These are phyloP conservation scores for Melampsora americana DNA, from an alignment of 1,284 basidiomycete species.

Conservation along the genomic window DNA sequence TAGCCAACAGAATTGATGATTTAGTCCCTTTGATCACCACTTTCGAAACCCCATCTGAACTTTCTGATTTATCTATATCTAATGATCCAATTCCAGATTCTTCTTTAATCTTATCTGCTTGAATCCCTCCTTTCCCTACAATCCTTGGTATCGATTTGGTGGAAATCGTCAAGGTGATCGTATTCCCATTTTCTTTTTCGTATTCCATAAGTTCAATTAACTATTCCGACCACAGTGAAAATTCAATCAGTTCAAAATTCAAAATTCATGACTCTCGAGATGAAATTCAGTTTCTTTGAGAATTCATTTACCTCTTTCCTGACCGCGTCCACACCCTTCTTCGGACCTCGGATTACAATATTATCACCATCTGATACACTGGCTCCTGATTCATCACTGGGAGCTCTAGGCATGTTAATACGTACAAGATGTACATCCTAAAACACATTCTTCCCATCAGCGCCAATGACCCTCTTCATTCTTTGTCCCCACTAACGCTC, in stretches of 20 bases:
- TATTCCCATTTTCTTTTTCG: slow-evolving; percentile 82
- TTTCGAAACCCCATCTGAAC: slow-evolving; percentile 59
- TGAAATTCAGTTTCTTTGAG: slow-evolving; percentile 46
- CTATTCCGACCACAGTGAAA: background rate
- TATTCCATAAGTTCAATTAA: slow-evolving; percentile 75
- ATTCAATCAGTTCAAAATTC: no score
- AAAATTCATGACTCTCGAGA: background rate
- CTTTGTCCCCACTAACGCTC: slow-evolving; percentile 63
- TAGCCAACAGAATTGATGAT: slow-evolving; percentile 78
- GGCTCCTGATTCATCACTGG: slow-evolving; percentile 33
- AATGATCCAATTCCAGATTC: slow-evolving; percentile 76
- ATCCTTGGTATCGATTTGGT: slow-evolving; percentile 82
- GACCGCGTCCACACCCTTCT: slow-evolving; percentile 85
- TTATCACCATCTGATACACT: slow-evolving; percentile 66
- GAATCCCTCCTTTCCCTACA: slow-evolving; percentile 80
- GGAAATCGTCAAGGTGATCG: slow-evolving; percentile 75
- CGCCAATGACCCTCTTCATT: background rate
- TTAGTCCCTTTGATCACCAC: slow-evolving; percentile 77
- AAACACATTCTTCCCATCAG: background rate
- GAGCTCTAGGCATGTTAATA: slow-evolving; percentile 54
- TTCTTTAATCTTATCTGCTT: slow-evolving; percentile 94
- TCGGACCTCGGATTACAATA: slow-evolving; percentile 88
- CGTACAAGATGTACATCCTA: slow-evolving; percentile 40
- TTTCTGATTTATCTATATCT: slow-evolving; percentile 76
- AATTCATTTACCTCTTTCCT: slow-evolving; percentile 82